A percentile compares a stretch with the other conserved stretches of the same genome.
These are phyloP conservation scores for Colletotrichum viniferum DNA, from an alignment of 2,329 filamentous ascomycete species.

Conservation along the genomic window DNA sequence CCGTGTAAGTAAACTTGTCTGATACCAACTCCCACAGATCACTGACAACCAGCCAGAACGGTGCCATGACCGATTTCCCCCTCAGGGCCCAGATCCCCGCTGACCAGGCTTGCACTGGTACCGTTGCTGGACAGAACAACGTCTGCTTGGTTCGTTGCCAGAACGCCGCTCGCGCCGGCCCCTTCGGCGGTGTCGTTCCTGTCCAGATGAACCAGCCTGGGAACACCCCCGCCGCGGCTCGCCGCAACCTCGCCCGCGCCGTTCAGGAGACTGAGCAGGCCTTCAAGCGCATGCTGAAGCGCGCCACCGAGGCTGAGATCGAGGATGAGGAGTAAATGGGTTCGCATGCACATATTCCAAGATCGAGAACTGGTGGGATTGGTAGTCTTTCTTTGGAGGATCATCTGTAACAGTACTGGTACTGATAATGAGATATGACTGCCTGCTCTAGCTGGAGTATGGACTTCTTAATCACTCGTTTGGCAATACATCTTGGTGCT, in stretches of 20 bases:
- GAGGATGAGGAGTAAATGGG: slow-evolving; percentile 19
- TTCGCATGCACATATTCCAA: slow-evolving; percentile 13
- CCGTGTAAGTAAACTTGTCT: slow-evolving; percentile 28
- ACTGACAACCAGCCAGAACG: slow-evolving; percentile 29
- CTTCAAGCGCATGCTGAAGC: slow-evolving; percentile 25
- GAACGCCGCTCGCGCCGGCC: slow-evolving; percentile 60
- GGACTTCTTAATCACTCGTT: background rate
- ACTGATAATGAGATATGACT: slow-evolving; percentile 20
- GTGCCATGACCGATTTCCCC: slow-evolving; percentile 44
- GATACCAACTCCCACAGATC: too few relatives aligned
- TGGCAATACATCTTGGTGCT: background rate
- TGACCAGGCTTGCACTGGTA: slow-evolving; percentile 57
- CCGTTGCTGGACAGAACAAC: slow-evolving; percentile 57
- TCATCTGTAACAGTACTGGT: slow-evolving; percentile 19
- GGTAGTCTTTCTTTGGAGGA: background rate
- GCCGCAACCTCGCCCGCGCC: slow-evolving; percentile 18
- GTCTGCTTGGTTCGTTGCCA: slow-evolving; percentile 64
- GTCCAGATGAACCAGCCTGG: slow-evolving; percentile 16
- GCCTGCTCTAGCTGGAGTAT: slow-evolving; percentile 21
- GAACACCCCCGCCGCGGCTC: slow-evolving; percentile 16
- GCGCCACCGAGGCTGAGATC: slow-evolving; percentile 6
- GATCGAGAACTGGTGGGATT: slow-evolving; percentile 3
- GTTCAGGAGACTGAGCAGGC: slow-evolving; percentile 18
- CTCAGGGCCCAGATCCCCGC: slow-evolving; percentile 57
- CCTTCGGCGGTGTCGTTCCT: slow-evolving; percentile 54